phyloP scores from a whole-genome alignment of 148 eudicot species.

The Pharnaceum exiguum region DNA sequence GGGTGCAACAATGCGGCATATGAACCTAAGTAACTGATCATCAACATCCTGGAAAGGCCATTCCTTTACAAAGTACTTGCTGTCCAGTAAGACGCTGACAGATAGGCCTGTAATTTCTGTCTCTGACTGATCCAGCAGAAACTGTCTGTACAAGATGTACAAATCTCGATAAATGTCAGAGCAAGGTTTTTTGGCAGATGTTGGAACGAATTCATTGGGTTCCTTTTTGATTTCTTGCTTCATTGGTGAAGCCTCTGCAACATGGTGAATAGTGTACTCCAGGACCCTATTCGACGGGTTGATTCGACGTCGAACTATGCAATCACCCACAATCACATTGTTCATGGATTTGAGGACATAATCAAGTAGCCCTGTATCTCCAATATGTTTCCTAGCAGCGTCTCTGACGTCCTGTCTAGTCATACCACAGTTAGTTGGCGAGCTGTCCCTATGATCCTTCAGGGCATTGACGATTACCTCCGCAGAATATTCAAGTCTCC shows the following conservation, averaged over 20 bases:
- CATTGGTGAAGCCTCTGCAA: conserved; percentile 7
- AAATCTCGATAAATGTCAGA: conserved; percentile 46
- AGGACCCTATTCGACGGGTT: conserved; percentile 45
- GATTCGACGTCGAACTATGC: conserved; percentile 43
- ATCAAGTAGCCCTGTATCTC: conserved; percentile 89
- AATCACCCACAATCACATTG: conserved; percentile 59
- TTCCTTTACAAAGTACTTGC: conserved; percentile 71
- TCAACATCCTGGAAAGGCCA: conserved; percentile 61
- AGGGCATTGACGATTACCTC: conserved; percentile 65
- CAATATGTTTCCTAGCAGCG: conserved; percentile 74
- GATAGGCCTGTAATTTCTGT: conserved; percentile 34
- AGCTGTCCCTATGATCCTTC: conserved; percentile 42
- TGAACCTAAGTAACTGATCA: conserved; percentile 54
- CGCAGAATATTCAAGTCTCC: conserved; percentile 72
- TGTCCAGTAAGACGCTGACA: conserved; percentile 44
- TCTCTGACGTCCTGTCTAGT: conserved; percentile 86
- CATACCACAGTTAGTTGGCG: conserved; percentile 38
- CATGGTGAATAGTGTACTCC: conserved; percentile 52
- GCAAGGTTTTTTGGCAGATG: conserved; percentile 11
- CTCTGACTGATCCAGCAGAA: conserved; percentile 34
- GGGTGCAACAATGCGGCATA: conserved; percentile 40
- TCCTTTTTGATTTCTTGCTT: conserved; percentile 12
- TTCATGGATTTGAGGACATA: conserved; percentile 81
- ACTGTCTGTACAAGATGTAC: conserved; percentile 32
- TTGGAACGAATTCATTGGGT: conserved; percentile 1